A percentile compares a stretch with the other conserved stretches of the same genome.
Evolutionary conservation across 495 filamentous ascomycete species (phyloP).

Genomic region (Talaromyces proteolyticus): DNA sequence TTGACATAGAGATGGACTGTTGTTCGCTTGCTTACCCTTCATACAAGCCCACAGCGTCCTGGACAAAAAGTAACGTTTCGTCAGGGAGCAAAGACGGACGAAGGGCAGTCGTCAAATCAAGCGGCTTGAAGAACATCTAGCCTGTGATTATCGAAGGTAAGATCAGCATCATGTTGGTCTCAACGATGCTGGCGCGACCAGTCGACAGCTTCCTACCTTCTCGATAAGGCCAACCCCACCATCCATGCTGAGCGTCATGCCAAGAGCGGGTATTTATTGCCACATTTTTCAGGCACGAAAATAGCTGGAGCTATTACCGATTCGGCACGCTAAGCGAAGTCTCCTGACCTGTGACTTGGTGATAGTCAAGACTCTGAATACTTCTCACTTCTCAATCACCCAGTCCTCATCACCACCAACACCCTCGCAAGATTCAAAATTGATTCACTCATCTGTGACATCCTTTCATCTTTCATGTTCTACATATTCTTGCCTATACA

Average conservation of each 20-base stretch:
- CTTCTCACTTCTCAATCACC: background rate
- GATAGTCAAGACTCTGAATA: background rate
- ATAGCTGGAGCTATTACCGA: no score
- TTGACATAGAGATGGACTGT: background rate
- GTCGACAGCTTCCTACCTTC: no score
- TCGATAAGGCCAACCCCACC: no score
- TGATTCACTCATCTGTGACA: background rate
- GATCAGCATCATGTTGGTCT: constrained; percentile 5
- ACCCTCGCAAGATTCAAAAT: no score
- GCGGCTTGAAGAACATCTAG: constrained; percentile 92
- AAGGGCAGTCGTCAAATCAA: constrained; percentile 92
- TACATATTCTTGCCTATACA: no score
- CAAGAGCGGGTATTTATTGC: background rate
- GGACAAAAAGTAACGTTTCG: constrained; percentile 88
- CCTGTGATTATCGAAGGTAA: constrained; percentile 1
- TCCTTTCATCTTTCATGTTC: background rate
- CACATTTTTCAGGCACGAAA: background rate
- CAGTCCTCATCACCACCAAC: background rate
- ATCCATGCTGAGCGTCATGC: constrained; percentile 3
- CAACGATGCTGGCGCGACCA: background rate
- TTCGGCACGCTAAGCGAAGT: constrained; percentile 6
- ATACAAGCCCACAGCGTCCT: constrained; percentile 95
- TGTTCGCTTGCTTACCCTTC: constrained; percentile 67
- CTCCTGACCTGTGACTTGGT: background rate
- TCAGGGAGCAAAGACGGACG: constrained; percentile 86